Conservation (phyloP, 306 rosid species). For the Medicago ruthenica region DNA sequence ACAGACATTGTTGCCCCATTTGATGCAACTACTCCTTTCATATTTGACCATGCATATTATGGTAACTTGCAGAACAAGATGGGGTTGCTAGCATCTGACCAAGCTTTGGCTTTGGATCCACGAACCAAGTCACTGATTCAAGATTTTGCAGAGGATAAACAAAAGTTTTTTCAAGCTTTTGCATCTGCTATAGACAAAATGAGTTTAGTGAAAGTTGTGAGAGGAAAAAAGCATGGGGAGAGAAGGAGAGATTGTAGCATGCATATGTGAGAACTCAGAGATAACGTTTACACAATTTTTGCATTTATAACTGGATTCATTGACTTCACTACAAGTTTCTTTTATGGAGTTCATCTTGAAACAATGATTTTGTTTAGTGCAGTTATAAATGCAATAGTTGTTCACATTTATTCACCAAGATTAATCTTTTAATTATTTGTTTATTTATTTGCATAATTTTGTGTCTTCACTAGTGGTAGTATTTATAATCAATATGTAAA, state of each 20-base stretch:
- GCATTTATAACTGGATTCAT: constrained; percentile 41
- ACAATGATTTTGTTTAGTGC: constrained; percentile 8
- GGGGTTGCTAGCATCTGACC: constrained; percentile 84
- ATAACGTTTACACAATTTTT: constrained; percentile 7
- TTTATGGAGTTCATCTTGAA: constrained; percentile 16
- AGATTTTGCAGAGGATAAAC: constrained; percentile 68
- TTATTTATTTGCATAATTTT: neutral
- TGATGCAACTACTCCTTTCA: constrained; percentile 82
- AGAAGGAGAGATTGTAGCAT: constrained; percentile 64
- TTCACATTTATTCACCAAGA: neutral
- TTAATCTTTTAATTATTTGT: neutral
- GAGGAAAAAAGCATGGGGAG: constrained; percentile 80
- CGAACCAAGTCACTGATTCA: constrained; percentile 67
- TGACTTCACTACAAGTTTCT: constrained; percentile 15
- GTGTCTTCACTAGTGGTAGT: neutral
- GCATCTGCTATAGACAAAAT: constrained; percentile 79
- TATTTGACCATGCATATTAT: constrained; percentile 86
- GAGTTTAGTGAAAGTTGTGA: constrained; percentile 72
- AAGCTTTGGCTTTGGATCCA: constrained; percentile 69
- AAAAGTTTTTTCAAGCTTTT: constrained; percentile 75
- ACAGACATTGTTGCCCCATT: constrained; percentile 75
- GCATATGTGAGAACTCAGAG: constrained; percentile 41
- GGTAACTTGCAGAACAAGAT: constrained; percentile 66
- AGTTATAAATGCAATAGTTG: constrained; percentile 45
- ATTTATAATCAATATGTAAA: no score